These are phyloP conservation scores for Alternaria consortialis DNA, from an alignment of 2,329 filamentous ascomycete genomes.

Conservation along the genomic window DNA sequence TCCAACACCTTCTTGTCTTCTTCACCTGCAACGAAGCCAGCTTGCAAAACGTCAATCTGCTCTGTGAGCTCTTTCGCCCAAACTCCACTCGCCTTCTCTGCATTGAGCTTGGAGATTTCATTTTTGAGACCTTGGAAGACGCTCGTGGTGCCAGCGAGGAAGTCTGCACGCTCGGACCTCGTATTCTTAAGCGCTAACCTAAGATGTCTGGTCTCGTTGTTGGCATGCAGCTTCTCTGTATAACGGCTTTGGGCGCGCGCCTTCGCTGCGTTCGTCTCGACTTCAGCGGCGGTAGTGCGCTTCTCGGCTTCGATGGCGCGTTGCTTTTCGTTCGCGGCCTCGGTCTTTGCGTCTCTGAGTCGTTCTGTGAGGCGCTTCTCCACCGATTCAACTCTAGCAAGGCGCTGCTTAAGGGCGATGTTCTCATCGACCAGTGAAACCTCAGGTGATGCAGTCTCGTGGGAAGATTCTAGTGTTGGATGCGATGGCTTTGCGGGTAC, in stretches of 20 bases:
- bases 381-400: background rate
- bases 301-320: background rate
- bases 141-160: background rate
- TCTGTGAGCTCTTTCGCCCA: background rate
- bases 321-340: background rate
- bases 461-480: background rate
- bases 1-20: background rate
- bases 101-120: background rate
- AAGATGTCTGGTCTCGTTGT: slow-evolving; percentile 9
- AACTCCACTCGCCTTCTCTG: background rate
- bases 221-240: slow-evolving; percentile 14
- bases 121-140: background rate
- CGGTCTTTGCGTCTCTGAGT: background rate
- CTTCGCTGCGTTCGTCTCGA: slow-evolving; percentile 1
- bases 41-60: background rate
- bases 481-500: background rate
- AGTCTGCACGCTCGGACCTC: background rate
- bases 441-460: background rate
- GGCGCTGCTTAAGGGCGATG: background rate
- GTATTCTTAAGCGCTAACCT: background rate
- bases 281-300: background rate
- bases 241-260: slow-evolving; percentile 11
- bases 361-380: background rate
- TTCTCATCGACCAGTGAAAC: background rate
- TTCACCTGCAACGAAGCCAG: background rate